Evolutionary conservation across 257 asterid genomes (phyloP), one percentile per base, ranked within the genome.

Genomic region (Orobanche coerulescens): DNA sequence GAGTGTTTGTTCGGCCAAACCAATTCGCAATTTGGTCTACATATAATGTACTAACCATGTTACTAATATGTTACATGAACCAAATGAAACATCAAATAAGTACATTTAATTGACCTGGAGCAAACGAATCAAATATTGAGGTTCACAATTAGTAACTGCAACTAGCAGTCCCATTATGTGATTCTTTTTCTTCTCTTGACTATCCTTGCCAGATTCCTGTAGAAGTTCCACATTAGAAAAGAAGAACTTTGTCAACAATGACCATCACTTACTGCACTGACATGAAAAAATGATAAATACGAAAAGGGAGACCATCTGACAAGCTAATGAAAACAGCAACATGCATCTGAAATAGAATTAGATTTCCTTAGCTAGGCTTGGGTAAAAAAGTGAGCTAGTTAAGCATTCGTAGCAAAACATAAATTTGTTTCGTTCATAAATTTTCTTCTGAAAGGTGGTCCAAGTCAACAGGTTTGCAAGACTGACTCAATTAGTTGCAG

Each of bases 131-230:
- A 93, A 73, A 79, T 83, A 93, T 55, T 78, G 94, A 73, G 97
- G 97, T 80, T 93, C 99, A 73, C 96, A 84, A 76, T 89, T 96
- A 68, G 88, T 86, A 33, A 97, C 96, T 37, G 97, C 99, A 66
- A 89, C 96, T 40, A 93, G 81, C 50, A 93, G 78, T 44, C 76
- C 86, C 78, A 84, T 89, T 73, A 93, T 89, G 75, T 76, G 86
- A 70, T 79, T 83, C 86, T 89, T 93, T 75, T 84, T 93, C 81
- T 93, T 93, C 59, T 81, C 95, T 73, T 84, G 95, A 72, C 97
- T 81, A 73, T 86, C 95, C 76, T 84, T 89, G 30, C 99, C 97
- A 74, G 94, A 93, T 82, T 93, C 99, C 96, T 93, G 69, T 6
- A 26, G 53, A 55, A 50, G 70, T 16, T 49, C 68, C 13, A 55